phyloP scores from a whole-genome alignment of 441 rosid species.

The Melianthus villosus region DNA sequence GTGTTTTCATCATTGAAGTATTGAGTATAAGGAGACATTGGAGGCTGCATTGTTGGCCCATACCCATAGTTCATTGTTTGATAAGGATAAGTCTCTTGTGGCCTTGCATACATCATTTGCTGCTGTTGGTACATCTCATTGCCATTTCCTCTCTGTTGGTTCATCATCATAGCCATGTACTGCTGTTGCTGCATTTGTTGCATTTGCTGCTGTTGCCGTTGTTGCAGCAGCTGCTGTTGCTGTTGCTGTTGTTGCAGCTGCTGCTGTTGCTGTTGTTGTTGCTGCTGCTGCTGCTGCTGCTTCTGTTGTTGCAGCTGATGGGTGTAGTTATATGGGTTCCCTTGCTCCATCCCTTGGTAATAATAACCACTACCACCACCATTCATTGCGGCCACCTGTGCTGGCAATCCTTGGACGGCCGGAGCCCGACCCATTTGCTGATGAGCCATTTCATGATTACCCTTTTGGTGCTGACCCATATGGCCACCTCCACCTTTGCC shows the following conservation, averaged over 20 bases:
- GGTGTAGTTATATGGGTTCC: conserved; percentile 21
- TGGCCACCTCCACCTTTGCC: too few relatives aligned
- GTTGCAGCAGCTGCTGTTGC: too few relatives aligned
- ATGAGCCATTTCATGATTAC: neutral
- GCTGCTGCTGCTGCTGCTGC: too few relatives aligned
- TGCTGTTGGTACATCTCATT: conserved; percentile 69
- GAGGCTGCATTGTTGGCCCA: conserved; percentile 21
- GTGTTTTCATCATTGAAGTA: conserved; percentile 83
- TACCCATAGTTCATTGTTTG: too few relatives aligned
- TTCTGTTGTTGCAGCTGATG: neutral
- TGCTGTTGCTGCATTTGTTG: conserved; percentile 29
- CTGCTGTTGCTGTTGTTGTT: too few relatives aligned
- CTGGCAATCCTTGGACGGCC: conserved; percentile 61
- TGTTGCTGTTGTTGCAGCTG: too few relatives aligned
- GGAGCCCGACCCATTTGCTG: conserved; percentile 11
- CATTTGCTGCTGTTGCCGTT: too few relatives aligned
- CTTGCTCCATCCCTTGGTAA: conserved; percentile 26
- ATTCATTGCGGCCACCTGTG: conserved; percentile 19
- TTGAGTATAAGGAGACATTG: conserved; percentile 43
- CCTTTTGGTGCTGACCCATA: neutral
- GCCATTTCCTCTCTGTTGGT: conserved; percentile 42
- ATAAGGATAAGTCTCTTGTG: conserved; percentile 35
- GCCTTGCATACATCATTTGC: conserved; percentile 72
- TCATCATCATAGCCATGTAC: conserved; percentile 87
- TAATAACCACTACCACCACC: conserved; percentile 34